Conservation (phyloP, 805 yeast genomes). For the Kluyveromyces wickerhamii region DNA sequence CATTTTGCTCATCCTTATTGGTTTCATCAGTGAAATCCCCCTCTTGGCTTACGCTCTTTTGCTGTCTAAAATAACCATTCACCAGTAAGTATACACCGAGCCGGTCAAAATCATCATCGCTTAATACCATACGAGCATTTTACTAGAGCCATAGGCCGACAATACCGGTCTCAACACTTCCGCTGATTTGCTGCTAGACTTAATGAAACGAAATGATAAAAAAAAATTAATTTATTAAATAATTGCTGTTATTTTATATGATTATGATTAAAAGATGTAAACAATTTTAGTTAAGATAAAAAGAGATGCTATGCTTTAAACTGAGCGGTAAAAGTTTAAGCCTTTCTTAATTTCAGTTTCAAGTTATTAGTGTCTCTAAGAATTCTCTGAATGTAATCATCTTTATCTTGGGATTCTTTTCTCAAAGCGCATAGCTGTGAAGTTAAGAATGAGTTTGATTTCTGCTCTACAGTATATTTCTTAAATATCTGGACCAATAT, state of each 20-base stretch:
- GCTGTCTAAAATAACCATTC: background rate
- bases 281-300: too few relatives aligned
- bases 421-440: constrained; percentile 16
- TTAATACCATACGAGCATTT: too few relatives aligned
- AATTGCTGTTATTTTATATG: too few relatives aligned
- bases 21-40: background rate
- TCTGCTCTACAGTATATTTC: constrained; percentile 17
- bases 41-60: too few relatives aligned
- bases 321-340: too few relatives aligned
- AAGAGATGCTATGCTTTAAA: too few relatives aligned
- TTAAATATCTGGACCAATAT: constrained; percentile 19
- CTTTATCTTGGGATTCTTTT: constrained; percentile 11
- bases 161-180: too few relatives aligned
- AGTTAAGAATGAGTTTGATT: constrained; percentile 19
- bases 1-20: background rate
- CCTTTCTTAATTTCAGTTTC: constrained; percentile 2
- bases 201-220: too few relatives aligned
- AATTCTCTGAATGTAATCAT: constrained; percentile 8
- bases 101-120: background rate
- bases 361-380: constrained; percentile 5
- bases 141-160: too few relatives aligned
- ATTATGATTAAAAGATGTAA: too few relatives aligned
- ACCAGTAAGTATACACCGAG: background rate
- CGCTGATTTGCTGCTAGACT: too few relatives aligned
- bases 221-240: too few relatives aligned